Evolutionary conservation across 306 rosid genomes (phyloP).

Genomic region (Abrus pulchellus): DNA sequence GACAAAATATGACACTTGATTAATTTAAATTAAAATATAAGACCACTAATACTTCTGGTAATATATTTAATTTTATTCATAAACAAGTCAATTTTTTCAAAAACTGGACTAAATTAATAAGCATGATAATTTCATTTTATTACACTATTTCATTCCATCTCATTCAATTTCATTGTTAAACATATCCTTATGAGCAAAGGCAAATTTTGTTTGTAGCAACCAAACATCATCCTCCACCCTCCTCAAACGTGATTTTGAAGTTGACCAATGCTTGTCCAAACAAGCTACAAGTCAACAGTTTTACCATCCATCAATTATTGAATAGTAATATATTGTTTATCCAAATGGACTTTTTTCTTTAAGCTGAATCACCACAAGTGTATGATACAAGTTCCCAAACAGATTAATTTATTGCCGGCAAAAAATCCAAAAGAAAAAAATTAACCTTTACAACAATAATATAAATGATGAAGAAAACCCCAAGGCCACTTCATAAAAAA

Average conservation of each 20-base stretch:
- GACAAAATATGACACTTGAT: no score
- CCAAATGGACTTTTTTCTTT: conserved; percentile 28
- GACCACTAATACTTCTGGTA: no score
- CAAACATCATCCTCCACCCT: not conserved
- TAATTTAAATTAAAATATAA: no score
- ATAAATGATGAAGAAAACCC: conserved; percentile 2
- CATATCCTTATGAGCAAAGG: no score
- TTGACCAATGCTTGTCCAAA: not conserved
- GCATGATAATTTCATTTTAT: no score
- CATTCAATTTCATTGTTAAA: no score
- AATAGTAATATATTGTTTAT: not conserved
- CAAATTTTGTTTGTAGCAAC: not conserved
- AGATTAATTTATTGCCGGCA: conserved; percentile 13
- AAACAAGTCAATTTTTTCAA: no score
- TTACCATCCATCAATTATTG: not conserved
- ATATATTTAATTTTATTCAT: no score
- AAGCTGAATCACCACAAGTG: not conserved
- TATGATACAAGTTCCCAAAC: conserved; percentile 10
- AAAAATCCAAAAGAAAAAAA: conserved; percentile 5
- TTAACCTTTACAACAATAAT: conserved; percentile 12
- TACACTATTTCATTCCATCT: no score
- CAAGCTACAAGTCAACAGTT: not conserved
- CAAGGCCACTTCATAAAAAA: conserved; percentile 31
- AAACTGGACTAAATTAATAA: no score
- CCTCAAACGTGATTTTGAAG: not conserved